A percentile compares a stretch with the other conserved stretches of the same genome.
Conservation (phyloP, 2,329 filamentous ascomycete genomes). For the Phaeomoniella chlamydospora region DNA sequence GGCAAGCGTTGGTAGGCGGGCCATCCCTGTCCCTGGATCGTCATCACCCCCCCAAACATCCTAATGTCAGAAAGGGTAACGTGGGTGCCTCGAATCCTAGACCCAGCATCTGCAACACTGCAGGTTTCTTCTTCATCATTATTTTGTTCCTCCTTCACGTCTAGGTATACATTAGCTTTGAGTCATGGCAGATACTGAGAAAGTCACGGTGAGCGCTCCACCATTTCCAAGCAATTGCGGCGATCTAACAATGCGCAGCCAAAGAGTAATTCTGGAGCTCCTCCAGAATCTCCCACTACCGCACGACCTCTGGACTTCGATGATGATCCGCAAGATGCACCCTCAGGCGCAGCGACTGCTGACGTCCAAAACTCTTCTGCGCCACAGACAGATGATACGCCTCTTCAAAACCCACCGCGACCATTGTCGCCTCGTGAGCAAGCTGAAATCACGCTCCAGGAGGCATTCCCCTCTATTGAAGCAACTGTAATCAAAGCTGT, state of each 20-base stretch:
- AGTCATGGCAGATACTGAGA: constrained; percentile 7
- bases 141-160: too few relatives aligned
- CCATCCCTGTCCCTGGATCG: too few relatives aligned
- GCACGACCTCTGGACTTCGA: constrained; percentile 43
- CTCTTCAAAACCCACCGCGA: constrained; percentile 73
- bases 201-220: constrained; percentile 5
- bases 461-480: constrained; percentile 85
- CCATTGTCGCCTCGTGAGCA: constrained; percentile 71
- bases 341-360: constrained; percentile 11
- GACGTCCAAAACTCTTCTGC: constrained; percentile 13
- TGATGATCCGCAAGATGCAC: constrained; percentile 34
- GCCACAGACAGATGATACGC: constrained; percentile 13
- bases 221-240: constrained; percentile 14
- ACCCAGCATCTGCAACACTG: too few relatives aligned
- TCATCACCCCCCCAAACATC: too few relatives aligned
- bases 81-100: too few relatives aligned
- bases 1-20: too few relatives aligned
- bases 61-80: too few relatives aligned
- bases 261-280: constrained; percentile 14
- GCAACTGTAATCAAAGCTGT: constrained; percentile 71
- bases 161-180: neutral
- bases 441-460: constrained; percentile 75
- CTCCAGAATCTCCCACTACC: constrained; percentile 38
- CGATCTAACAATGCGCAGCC: constrained; percentile 18
- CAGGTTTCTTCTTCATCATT: too few relatives aligned